Conservation (phyloP, 2,329 filamentous ascomycete species). For the Fonsecaea nubica region DNA sequence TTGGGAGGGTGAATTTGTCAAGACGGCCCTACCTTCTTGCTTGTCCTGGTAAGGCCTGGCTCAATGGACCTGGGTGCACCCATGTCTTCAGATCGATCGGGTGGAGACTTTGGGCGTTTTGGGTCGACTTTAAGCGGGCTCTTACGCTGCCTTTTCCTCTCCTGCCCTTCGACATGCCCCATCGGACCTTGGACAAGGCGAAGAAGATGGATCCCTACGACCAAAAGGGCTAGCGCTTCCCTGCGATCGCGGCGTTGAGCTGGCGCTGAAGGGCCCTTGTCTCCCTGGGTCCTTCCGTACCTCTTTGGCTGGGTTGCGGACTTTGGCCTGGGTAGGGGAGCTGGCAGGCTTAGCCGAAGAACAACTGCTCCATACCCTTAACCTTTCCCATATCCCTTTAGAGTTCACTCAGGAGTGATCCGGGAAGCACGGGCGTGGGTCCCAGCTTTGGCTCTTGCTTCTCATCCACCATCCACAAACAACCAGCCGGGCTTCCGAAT, state of each 20-base stretch:
- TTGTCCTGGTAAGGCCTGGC: conserved; percentile 18
- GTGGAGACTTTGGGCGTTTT: conserved; percentile 33
- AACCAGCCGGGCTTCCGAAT: conserved; percentile 29
- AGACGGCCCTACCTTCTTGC: conserved; percentile 19
- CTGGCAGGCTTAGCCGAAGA: conserved; percentile 20
- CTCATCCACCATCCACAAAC: conserved; percentile 27
- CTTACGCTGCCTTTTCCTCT: conserved; percentile 25
- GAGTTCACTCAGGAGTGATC: conserved; percentile 20
- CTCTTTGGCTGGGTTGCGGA: conserved; percentile 17
- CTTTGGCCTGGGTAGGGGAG: conserved; percentile 14
- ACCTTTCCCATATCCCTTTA: conserved; percentile 14
- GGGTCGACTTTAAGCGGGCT: conserved; percentile 9
- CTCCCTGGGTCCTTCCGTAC: conserved; percentile 8
- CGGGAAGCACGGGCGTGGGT: conserved; percentile 21
- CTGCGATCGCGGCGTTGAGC: conserved; percentile 12
- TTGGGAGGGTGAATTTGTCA: conserved; percentile 36
- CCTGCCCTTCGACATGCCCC: conserved; percentile 25
- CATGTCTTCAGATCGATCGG: conserved; percentile 35
- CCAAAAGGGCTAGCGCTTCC: conserved; percentile 18
- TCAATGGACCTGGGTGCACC: conserved; percentile 23
- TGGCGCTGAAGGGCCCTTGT: conserved; percentile 3
- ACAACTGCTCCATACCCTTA: conserved; percentile 15
- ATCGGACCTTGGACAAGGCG: conserved; percentile 18
- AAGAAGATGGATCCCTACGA: conserved; percentile 16
- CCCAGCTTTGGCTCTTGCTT: conserved; percentile 21